Evolutionary conservation across 1,284 basidiomycete genomes (phyloP).

Genomic region (Ganoderma boninense): DNA sequence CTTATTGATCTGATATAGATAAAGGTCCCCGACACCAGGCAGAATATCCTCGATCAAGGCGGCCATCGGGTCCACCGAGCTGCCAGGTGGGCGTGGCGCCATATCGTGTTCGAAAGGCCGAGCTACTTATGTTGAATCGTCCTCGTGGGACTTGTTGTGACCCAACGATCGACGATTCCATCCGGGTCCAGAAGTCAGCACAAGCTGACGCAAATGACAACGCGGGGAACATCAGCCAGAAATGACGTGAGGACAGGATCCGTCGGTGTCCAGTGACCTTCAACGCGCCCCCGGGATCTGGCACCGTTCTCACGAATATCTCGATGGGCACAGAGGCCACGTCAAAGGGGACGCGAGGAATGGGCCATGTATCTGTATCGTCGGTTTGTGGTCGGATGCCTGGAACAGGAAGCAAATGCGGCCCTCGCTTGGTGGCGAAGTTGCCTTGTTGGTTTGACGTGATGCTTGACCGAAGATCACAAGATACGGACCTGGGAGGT

Average conservation of each 20-base stretch:
- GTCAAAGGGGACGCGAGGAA: not conserved
- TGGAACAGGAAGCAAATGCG: not conserved
- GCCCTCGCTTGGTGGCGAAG: not conserved
- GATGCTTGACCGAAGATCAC: not conserved
- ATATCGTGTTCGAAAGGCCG: not conserved
- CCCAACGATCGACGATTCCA: not conserved
- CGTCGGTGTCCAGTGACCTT: not conserved
- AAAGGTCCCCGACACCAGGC: not conserved
- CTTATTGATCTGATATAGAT: constrained; percentile 5
- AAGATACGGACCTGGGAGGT: not conserved
- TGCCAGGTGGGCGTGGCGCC: not conserved
- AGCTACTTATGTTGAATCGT: not conserved
- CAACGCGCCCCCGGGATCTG: not conserved
- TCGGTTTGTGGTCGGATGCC: not conserved
- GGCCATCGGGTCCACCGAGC: not conserved
- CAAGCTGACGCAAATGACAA: not conserved
- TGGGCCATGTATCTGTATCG: not conserved
- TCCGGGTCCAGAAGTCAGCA: not conserved
- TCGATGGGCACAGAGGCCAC: not conserved
- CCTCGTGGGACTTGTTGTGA: not conserved
- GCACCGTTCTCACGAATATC: not conserved
- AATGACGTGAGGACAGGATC: not conserved
- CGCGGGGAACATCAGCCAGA: not conserved
- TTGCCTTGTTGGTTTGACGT: not conserved
- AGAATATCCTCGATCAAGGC: not conserved